Evolutionary conservation across 345 rosid genomes (phyloP).

Genomic region (Syzygium oleosum): DNA sequence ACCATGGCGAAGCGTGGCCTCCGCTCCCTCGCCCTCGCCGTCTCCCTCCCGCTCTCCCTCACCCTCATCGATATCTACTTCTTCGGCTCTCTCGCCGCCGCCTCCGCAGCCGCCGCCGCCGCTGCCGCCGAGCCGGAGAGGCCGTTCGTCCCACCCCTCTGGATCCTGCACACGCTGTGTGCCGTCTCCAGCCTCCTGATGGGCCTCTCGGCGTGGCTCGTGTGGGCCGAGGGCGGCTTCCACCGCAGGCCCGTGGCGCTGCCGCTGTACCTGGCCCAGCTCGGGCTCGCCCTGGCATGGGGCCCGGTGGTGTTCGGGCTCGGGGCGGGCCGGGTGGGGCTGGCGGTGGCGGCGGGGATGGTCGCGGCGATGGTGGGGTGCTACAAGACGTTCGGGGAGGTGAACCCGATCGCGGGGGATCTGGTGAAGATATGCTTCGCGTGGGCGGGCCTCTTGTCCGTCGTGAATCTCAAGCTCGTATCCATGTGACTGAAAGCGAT

Average conservation of each 20-base stretch:
- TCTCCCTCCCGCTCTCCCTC: slow-evolving; percentile 53
- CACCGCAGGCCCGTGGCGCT: slow-evolving; percentile 48
- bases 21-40: slow-evolving; percentile 47
- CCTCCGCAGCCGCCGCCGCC: slow-evolving; percentile 6
- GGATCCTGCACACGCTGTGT: slow-evolving; percentile 50
- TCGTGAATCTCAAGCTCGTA: slow-evolving; percentile 53
- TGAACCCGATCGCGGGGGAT: slow-evolving; percentile 62
- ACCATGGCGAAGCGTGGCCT: slow-evolving; percentile 73
- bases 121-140: neutral
- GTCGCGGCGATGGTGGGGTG: slow-evolving; percentile 50
- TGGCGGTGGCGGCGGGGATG: slow-evolving; percentile 28
- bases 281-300: slow-evolving; percentile 47
- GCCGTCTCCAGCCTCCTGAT: slow-evolving; percentile 42
- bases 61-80: slow-evolving; percentile 37
- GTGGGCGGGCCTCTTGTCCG: slow-evolving; percentile 53
- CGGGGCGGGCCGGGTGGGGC: slow-evolving; percentile 41
- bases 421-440: slow-evolving; percentile 70
- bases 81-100: slow-evolving; percentile 29
- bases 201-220: slow-evolving; percentile 84
- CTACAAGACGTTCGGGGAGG: slow-evolving; percentile 33
- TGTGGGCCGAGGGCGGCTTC: slow-evolving; percentile 89
- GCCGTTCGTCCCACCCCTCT: slow-evolving; percentile 28
- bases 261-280: slow-evolving; percentile 46
- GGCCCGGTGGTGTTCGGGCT: slow-evolving; percentile 36
- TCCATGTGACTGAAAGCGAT: slow-evolving; percentile 2